A percentile compares a stretch with the other conserved stretches of the same genome.
These are phyloP conservation scores for Mucuna pruriens DNA, from an alignment of 306 rosid species.

Conservation along the genomic window DNA sequence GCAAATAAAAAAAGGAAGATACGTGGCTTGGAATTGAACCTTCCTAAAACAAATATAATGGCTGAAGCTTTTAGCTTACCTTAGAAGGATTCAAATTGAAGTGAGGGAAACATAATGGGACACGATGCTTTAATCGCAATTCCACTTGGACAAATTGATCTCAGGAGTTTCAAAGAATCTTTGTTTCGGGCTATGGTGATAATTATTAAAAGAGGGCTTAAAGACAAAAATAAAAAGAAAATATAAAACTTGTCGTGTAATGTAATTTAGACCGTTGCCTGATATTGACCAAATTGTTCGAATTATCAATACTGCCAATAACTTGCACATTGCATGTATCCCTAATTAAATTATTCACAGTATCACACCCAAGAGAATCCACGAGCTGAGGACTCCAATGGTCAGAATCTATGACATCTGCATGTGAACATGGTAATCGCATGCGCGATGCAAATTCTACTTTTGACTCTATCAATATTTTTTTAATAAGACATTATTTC, in stretches of 20 bases:
- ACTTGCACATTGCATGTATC: neutral
- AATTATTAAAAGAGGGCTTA: too few relatives aligned
- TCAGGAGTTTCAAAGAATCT: neutral
- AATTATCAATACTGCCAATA: too few relatives aligned
- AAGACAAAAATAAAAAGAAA: too few relatives aligned
- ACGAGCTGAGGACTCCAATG: neutral
- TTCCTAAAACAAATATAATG: neutral
- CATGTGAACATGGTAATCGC: neutral
- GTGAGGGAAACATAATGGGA: neutral
- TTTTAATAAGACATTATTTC: too few relatives aligned
- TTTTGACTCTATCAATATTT: too few relatives aligned
- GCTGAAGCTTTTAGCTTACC: neutral
- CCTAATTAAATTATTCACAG: neutral
- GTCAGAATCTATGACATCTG: neutral
- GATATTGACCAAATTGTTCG: neutral
- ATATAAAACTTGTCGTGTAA: neutral
- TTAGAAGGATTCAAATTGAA: neutral
- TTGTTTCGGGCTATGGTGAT: too few relatives aligned
- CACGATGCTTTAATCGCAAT: neutral
- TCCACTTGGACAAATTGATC: neutral
- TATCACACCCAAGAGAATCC: neutral
- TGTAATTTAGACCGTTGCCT: neutral
- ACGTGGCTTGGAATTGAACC: too few relatives aligned
- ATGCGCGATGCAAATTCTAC: neutral
- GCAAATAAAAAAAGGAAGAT: too few relatives aligned